Evolutionary conservation across 139 green algal species (phyloP).

Genomic region (Chlamydomonas sp.): DNA sequence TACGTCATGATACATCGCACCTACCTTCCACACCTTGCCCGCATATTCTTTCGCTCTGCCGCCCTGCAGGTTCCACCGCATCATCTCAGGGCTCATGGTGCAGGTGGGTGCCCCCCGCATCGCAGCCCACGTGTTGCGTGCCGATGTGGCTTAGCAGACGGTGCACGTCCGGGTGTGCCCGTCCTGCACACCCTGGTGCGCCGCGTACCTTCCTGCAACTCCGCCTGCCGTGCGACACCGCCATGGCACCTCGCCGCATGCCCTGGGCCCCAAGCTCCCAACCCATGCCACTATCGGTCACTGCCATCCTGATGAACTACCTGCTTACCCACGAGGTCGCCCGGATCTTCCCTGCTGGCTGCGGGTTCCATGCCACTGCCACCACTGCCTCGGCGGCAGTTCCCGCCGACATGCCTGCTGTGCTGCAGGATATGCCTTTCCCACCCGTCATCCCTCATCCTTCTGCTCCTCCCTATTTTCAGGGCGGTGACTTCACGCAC

Average conservation of each 20-base stretch:
- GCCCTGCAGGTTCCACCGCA: slow-evolving; percentile 43
- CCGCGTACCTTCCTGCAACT: too few species aligned
- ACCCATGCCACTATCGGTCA: too few species aligned
- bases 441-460: neutral
- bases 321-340: neutral
- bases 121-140: too few species aligned
- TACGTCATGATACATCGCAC: too few species aligned
- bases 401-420: neutral
- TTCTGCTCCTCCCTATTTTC: neutral
- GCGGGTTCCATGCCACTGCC: neutral
- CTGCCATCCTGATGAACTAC: too few species aligned
- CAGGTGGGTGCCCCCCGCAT: slow-evolving; percentile 29
- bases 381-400: slow-evolving; percentile 4
- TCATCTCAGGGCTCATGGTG: slow-evolving; percentile 62
- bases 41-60: neutral
- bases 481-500: slow-evolving; percentile 74
- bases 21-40: neutral
- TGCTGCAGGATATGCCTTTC: neutral
- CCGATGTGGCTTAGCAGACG: too few species aligned
- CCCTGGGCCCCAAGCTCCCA: too few species aligned
- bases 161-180: too few species aligned
- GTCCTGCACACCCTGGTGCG: too few species aligned
- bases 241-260: too few species aligned
- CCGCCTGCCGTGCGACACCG: too few species aligned
- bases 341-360: neutral